Percentiles rank a stretch among this genome's conserved stretches.
These are phyloP conservation scores for Novymonas esmeraldas DNA, from an alignment of 208 protist genomes.

Conservation along the genomic window DNA sequence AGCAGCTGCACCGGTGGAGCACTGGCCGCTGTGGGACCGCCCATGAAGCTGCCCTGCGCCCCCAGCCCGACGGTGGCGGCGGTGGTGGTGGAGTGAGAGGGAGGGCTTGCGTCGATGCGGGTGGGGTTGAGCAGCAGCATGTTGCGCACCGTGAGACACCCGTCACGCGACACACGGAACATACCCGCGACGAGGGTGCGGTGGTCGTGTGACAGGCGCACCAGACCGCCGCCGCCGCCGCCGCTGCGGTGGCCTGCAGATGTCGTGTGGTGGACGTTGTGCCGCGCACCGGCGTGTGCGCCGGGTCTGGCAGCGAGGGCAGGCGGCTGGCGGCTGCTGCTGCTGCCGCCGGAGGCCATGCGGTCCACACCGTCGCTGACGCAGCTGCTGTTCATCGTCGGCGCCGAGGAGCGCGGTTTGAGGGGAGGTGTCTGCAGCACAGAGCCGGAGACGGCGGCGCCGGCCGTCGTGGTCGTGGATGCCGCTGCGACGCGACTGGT, in stretches of 20 bases:
- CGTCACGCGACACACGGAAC: conserved; percentile 75
- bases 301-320: neutral
- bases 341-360: neutral
- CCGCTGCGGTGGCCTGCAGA: too few relatives aligned
- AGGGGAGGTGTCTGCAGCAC: neutral
- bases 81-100: too few relatives aligned
- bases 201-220: conserved; percentile 67
- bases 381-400: neutral
- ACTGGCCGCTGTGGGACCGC: conserved; percentile 1
- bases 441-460: neutral
- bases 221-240: conserved; percentile 22
- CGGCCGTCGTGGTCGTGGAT: neutral
- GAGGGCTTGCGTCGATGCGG: conserved; percentile 37
- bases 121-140: conserved; percentile 74
- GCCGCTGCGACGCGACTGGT: neutral
- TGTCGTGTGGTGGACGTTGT: neutral
- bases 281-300: neutral
- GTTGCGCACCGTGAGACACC: conserved; percentile 84
- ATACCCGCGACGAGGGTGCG: conserved; percentile 61
- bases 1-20: conserved; percentile 30
- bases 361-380: neutral
- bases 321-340: neutral
- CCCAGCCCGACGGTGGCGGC: neutral
- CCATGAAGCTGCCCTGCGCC: neutral
- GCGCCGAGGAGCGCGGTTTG: neutral